Evolutionary conservation across 2,329 filamentous ascomycete species (phyloP).

Genomic region (Ophiocordyceps sinensis): DNA sequence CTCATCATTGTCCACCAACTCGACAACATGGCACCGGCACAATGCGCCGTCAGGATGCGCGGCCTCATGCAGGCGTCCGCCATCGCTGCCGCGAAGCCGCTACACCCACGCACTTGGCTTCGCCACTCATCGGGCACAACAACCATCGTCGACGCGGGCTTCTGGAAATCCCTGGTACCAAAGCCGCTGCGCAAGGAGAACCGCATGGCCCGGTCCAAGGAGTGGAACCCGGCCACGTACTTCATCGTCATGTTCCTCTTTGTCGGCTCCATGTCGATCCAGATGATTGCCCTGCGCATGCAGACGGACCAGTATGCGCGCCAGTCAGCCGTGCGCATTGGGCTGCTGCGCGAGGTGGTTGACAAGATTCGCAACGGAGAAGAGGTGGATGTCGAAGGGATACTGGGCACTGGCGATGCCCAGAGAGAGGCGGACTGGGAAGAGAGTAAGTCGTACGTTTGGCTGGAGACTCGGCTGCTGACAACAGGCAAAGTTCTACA

Average conservation of each 20-base stretch:
- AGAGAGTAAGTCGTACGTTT: conserved; percentile 41
- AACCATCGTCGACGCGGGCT: conserved; percentile 39
- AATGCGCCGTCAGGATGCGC: not conserved
- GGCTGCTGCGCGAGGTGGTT: conserved; percentile 59
- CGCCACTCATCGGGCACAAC: conserved; percentile 20
- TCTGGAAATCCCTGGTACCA: conserved; percentile 58
- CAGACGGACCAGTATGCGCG: conserved; percentile 60
- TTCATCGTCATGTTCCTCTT: conserved; percentile 72
- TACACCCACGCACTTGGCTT: conserved; percentile 2
- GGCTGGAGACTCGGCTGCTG: conserved; percentile 2
- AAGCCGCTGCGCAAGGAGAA: conserved; percentile 43
- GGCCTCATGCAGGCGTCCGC: not conserved
- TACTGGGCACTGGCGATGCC: conserved; percentile 64
- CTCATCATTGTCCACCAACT: not conserved
- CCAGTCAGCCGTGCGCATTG: conserved; percentile 66
- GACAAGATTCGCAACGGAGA: conserved; percentile 56
- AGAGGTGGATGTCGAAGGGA: conserved; percentile 70
- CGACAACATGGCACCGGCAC: conserved; percentile 5
- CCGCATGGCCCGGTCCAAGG: conserved; percentile 31
- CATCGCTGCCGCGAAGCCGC: not conserved
- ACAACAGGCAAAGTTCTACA: conserved; percentile 37
- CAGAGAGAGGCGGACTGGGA: conserved; percentile 76
- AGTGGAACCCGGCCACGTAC: conserved; percentile 71
- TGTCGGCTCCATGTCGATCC: conserved; percentile 91
- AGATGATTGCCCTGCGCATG: conserved; percentile 70